These are phyloP conservation scores for Podospora pseudopauciseta DNA, from an alignment of 495 filamentous ascomycete genomes.

Conservation along the genomic window DNA sequence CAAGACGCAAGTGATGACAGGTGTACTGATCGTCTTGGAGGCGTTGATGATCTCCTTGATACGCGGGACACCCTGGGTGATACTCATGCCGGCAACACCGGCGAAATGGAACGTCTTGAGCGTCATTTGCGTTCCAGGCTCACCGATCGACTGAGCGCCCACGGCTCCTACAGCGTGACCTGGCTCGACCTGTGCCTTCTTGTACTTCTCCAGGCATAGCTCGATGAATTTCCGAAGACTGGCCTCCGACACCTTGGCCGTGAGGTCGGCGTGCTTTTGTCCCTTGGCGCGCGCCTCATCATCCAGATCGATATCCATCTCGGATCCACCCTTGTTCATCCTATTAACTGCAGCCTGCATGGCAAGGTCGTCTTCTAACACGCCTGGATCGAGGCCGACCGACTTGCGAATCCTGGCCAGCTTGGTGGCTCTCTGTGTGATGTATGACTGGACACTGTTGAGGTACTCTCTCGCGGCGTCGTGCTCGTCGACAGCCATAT, in stretches of 20 bases:
- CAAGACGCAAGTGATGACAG: slow-evolving; percentile 82
- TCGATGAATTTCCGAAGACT: slow-evolving; percentile 72
- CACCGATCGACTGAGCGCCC: slow-evolving; percentile 95
- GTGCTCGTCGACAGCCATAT: slow-evolving; percentile 64
- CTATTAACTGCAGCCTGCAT: slow-evolving; percentile 18
- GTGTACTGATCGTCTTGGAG: slow-evolving; percentile 86
- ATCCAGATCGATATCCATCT: slow-evolving; percentile 14
- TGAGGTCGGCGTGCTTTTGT: slow-evolving; percentile 54
- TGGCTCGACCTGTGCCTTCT: slow-evolving; percentile 82
- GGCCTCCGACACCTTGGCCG: slow-evolving; percentile 72
- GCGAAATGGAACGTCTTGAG: slow-evolving; percentile 99
- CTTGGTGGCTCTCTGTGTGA: slow-evolving; percentile 46
- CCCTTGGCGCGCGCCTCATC: slow-evolving; percentile 11
- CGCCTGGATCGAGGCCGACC: slow-evolving; percentile 38
- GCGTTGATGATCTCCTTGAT: slow-evolving; percentile 99
- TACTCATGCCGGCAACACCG: slow-evolving; percentile 98
- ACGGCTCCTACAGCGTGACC: slow-evolving; percentile 97
- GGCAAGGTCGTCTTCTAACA: slow-evolving; percentile 22
- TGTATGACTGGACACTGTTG: slow-evolving; percentile 66
- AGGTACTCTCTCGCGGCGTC: slow-evolving; percentile 84
- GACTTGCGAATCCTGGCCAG: slow-evolving; percentile 49
- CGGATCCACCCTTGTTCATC: neutral
- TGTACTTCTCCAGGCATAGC: slow-evolving; percentile 85
- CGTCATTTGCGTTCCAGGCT: slow-evolving; percentile 98
- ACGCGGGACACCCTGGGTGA: slow-evolving; percentile 96